phyloP scores from a whole-genome alignment of 176 grass and related monocot genomes.

The Rhynchospora breviuscula region DNA sequence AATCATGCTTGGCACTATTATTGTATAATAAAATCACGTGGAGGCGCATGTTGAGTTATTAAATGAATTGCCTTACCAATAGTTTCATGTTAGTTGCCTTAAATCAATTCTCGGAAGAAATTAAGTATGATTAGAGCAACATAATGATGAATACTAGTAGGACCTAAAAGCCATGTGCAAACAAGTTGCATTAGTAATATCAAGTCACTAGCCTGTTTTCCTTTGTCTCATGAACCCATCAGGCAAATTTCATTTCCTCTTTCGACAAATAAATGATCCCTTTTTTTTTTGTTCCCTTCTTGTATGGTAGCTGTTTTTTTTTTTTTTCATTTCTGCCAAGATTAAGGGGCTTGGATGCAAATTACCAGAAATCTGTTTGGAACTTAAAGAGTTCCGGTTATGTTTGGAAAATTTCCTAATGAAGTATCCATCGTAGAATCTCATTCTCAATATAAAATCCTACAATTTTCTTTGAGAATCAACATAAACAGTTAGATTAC shows the following conservation, averaged over 20 bases:
- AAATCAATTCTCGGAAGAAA: not conserved
- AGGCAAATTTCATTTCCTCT: not conserved
- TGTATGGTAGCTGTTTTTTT: too few relatives aligned
- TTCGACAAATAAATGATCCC: not conserved
- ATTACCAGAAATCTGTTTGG: not conserved
- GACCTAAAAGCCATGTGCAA: conserved; percentile 15
- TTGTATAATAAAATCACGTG: conserved; percentile 13
- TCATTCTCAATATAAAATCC: not conserved
- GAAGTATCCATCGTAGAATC: not conserved
- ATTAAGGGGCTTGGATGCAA: too few relatives aligned
- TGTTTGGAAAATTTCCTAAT: not conserved
- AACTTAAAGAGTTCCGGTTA: not conserved
- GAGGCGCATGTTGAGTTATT: not conserved
- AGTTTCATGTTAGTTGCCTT: conserved; percentile 25
- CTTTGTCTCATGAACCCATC: not conserved
- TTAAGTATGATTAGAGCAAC: conserved; percentile 11
- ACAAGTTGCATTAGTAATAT: not conserved
- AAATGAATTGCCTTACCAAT: not conserved
- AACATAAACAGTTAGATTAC: not conserved
- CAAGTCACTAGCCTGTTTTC: not conserved
- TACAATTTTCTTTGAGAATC: not conserved
- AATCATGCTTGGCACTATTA: not conserved
- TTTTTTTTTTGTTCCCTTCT: not conserved
- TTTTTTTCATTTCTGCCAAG: too few relatives aligned
- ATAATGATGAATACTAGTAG: conserved; percentile 15